Conservation (phyloP, 306 rosid species). For the Cyamopsis tetragonoloba region DNA sequence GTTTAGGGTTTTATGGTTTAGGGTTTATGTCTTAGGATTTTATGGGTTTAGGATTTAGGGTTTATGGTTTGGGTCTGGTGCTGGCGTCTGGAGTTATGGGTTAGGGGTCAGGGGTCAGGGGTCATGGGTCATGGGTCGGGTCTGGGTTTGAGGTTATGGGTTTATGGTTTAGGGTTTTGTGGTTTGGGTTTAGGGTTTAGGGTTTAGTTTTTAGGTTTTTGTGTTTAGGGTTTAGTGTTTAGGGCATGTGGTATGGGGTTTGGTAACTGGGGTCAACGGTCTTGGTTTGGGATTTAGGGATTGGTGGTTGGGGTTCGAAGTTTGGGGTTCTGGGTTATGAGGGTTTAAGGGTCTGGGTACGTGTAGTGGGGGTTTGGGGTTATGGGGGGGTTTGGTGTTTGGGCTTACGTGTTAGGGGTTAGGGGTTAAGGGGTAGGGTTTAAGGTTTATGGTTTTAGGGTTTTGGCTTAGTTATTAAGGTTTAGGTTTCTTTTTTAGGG, state of each 20-base stretch:
- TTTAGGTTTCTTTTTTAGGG: no score
- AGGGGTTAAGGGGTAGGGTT: neutral
- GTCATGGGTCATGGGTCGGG: neutral
- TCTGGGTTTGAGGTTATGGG: neutral
- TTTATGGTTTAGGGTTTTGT: slow-evolving; percentile 17
- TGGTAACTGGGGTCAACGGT: slow-evolving; percentile 5
- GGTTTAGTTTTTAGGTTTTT: slow-evolving; percentile 13
- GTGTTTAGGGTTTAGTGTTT: slow-evolving; percentile 27
- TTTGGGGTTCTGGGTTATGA: slow-evolving; percentile 19
- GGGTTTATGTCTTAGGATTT: slow-evolving; percentile 6
- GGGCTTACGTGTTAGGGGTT: slow-evolving; percentile 2
- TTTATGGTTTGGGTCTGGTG: neutral
- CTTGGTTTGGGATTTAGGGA: slow-evolving; percentile 12
- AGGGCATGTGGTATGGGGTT: slow-evolving; percentile 20
- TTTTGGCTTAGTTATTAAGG: no score
- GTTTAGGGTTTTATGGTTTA: slow-evolving; percentile 2
- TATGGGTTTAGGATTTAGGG: slow-evolving; percentile 10
- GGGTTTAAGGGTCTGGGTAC: slow-evolving; percentile 8
- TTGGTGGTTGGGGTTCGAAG: slow-evolving; percentile 18
- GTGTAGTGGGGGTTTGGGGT: neutral
- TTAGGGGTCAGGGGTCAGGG: slow-evolving; percentile 18
- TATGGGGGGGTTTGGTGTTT: neutral
- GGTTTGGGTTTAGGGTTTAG: slow-evolving; percentile 18
- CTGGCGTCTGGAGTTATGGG: neutral
- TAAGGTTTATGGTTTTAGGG: neutral